Base-by-base conservation (phyloP, 192 early-diverging fungal genomes). In the Coemansia sp. region DNA sequence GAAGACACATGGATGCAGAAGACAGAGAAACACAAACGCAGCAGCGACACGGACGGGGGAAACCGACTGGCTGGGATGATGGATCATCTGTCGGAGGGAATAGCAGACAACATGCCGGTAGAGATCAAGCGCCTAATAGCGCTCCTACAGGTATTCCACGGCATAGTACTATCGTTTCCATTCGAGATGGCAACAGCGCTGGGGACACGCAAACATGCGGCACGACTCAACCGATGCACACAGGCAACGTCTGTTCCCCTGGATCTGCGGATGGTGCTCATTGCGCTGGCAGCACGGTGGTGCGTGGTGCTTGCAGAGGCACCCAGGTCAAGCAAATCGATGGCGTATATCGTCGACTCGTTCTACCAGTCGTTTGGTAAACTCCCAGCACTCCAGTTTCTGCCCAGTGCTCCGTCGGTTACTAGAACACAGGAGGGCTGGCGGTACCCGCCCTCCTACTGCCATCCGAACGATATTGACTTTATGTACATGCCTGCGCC, bases 341-440 rank as follows among this genome's bases (percentile, higher is more conserved):
- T 78, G 68, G 56, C n/a, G 10, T 37, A 60, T 1, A 41, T 78
- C 2, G 76, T 78, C 1, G 76, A 78, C 39, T 26, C 60, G 45
- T 72, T 73, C 26, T 67, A 60, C 55, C 16, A 52, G 11, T 21
- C 49, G 15, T 49, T 59, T 5, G 67, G 71, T 0, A 10, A 65
- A 8, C 22, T 37, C 41, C 76, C 76, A 2, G 42, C 19, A 6
- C 41, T 40, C 37, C 46, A 37, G 8, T 69, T 70, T 36, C 40
- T 78, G 39, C 67, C 65, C 8, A 43, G 9, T 6, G 41, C 67
- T 0, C 71, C 76, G 9, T 19, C 36, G 1, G 46, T 55, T 9
- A 40, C 54, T 47, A 40, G 61, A 13, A 42, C 8, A 21, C 75
- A 77, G 32, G 40, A 41, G 8, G 58, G 51, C 5, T 77, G 69